Evolutionary conservation across 306 rosid genomes (phyloP).

Genomic region (Cicer arietinum): DNA sequence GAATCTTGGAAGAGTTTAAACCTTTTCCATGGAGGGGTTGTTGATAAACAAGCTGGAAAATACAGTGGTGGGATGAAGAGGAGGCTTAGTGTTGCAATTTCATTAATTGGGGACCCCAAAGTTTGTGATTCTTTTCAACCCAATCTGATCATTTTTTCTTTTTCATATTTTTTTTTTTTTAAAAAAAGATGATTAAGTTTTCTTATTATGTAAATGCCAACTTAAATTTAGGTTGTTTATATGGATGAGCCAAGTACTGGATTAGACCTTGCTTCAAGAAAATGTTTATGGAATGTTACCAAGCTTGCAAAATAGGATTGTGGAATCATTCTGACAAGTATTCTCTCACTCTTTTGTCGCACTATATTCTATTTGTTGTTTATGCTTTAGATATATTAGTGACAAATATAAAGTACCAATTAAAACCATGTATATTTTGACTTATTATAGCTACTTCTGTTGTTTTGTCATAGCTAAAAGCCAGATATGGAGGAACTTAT

Average conservation of each 20-base stretch:
- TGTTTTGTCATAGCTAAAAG: too few species aligned
- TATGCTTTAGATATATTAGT: background rate
- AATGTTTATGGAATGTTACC: conserved; percentile 76
- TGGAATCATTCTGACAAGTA: conserved; percentile 89
- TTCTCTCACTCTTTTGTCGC: conserved; percentile 39
- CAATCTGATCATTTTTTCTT: background rate
- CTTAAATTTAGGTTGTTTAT: conserved; percentile 73
- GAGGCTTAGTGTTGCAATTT: conserved; percentile 89
- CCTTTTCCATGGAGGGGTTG: conserved; percentile 79
- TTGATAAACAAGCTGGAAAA: conserved; percentile 72
- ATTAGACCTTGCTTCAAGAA: conserved; percentile 89
- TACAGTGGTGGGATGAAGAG: conserved; percentile 96
- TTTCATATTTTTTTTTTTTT: background rate
- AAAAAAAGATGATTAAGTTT: conserved; percentile 7
- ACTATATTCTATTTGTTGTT: conserved; percentile 16
- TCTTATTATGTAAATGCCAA: conserved; percentile 12
- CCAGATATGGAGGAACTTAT: too few species aligned
- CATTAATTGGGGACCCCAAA: conserved; percentile 82
- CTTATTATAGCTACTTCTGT: too few species aligned
- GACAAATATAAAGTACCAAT: too few species aligned
- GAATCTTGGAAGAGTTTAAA: conserved; percentile 78
- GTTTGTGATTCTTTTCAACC: conserved; percentile 51
- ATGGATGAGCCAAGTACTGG: conserved; percentile 97
- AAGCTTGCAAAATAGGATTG: conserved; percentile 76
- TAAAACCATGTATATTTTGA: too few species aligned